Conservation (phyloP, 2,329 filamentous ascomycete genomes). For the Arthroderma sp. region DNA sequence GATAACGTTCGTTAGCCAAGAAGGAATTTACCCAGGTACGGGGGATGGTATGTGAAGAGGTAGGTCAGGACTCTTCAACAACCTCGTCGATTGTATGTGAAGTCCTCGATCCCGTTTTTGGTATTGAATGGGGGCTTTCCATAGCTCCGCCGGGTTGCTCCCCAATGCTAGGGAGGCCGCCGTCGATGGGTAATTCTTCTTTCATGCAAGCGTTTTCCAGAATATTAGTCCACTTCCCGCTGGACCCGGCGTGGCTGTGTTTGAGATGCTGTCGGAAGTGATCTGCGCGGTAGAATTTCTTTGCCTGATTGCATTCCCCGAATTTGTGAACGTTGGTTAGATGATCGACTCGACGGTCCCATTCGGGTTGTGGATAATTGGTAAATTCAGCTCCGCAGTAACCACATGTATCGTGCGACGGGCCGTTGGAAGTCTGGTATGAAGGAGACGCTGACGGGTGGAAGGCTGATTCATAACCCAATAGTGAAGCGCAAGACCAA, state of each 20-base stretch:
- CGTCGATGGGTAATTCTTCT: constrained; percentile 47
- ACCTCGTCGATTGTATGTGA: constrained; percentile 14
- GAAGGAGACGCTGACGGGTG: constrained; percentile 54
- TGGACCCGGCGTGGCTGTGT: constrained; percentile 90
- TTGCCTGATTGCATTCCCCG: constrained; percentile 91
- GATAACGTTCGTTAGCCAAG: neutral
- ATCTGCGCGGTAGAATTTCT: constrained; percentile 95
- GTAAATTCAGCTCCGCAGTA: constrained; percentile 92
- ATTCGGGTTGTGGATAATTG: constrained; percentile 62
- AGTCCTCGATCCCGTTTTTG: constrained; percentile 4
- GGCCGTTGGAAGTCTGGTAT: constrained; percentile 21
- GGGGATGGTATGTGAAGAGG: neutral
- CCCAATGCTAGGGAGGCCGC: constrained; percentile 14
- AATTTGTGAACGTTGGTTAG: constrained; percentile 90
- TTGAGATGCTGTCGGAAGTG: constrained; percentile 97
- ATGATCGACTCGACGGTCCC: constrained; percentile 76
- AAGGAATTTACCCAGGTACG: neutral
- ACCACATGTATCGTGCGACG: constrained; percentile 61
- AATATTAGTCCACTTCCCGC: constrained; percentile 98
- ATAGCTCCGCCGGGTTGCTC: constrained; percentile 13
- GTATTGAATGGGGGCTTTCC: constrained; percentile 1
- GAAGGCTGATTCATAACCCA: constrained; percentile 66
- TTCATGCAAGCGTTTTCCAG: constrained; percentile 94
- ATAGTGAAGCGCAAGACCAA: constrained; percentile 87
- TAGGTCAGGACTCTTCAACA: constrained; percentile 12